Percentiles rank a stretch among this genome's conserved stretches.
These are phyloP conservation scores for Pleurotus salmoneostramineus DNA, from an alignment of 768 basidiomycete species.

Conservation along the genomic window DNA sequence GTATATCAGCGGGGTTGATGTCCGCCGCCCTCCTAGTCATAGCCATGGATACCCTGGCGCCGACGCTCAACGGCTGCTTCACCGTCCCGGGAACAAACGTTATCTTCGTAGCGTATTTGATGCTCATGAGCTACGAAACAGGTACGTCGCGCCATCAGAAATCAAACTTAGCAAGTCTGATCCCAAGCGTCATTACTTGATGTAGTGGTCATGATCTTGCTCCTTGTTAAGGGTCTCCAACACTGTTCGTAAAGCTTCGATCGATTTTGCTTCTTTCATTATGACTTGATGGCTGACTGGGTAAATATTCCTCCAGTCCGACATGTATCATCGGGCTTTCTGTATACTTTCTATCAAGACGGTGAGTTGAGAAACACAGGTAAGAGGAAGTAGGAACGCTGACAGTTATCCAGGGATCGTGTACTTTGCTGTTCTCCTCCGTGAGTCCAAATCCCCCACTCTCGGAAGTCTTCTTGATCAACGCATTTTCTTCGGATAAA, in stretches of 20 bases:
- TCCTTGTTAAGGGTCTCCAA: conserved; percentile 1
- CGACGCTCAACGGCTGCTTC: background rate
- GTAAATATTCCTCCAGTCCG: background rate
- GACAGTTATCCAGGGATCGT: background rate
- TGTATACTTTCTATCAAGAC: conserved; percentile 5
- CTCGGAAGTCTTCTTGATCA: background rate
- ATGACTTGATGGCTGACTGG: background rate
- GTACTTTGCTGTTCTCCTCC: background rate
- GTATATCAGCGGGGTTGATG: background rate
- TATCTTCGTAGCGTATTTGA: background rate
- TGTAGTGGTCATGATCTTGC: conserved; percentile 1
- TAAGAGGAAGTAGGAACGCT: background rate
- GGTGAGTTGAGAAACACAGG: background rate
- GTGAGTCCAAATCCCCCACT: background rate
- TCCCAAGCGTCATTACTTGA: background rate
- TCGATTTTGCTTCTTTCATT: background rate
- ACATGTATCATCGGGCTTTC: background rate
- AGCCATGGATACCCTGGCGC: background rate
- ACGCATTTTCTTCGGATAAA: background rate
- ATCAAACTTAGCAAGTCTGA: too few species aligned
- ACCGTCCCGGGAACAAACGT: conserved; percentile 3
- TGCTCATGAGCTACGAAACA: conserved; percentile 5
- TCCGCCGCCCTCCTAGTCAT: background rate
- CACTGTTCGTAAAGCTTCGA: background rate
- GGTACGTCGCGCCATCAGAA: background rate